Base-by-base conservation (phyloP, 1,139 yeast species). In the Magnusiomyces paraingens region DNA sequence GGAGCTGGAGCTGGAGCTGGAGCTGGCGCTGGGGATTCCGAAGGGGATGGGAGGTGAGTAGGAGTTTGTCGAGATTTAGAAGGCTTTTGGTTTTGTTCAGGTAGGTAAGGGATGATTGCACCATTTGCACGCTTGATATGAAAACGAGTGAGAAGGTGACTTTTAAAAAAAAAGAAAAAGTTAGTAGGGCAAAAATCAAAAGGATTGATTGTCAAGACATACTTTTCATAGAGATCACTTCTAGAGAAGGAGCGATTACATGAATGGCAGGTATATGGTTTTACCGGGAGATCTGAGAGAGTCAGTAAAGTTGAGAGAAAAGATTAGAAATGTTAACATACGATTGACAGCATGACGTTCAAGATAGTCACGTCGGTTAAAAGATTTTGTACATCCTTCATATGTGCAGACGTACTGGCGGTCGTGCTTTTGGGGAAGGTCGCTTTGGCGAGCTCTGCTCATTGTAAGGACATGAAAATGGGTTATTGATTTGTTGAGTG, bases 311-410 rank as follows among this genome's bases (percentile, higher is more conserved):
- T 17, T n/a, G 18, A 4, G 18, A 4, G 18, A 10, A 38, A 17
- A 10, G 11, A 5, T 38, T 10, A 17, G 5, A 14, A 14, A n/a
- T 35, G 12, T n/a, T 38, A 2, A 58, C 65, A 43, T 49, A 62
- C 65, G 73, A 56, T 70, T 70, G 3, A 69, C 69, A 15, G 72
- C 62, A 56, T 70, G 73, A 17, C 73, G 62, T 20, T 66, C 67
- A 29, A 70, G 62, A 55, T 70, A 70, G 57, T 70, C 73, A 12
- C 70, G 61, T 32, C 73, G 63, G 55, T 69, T 68, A 57, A 70
- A 70, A 42, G 64, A 58, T 58, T 70, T 70, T 39, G 63, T 62
- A 59, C 73, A 70, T 18, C 73, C 73, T 4, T 66, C 67, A 52
- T 58, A 64, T 8, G 59, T 52, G 54, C 70, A 67, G 20, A 55